Evolutionary conservation across 495 filamentous ascomycete species (phyloP).

Genomic region (Penicillium subrubescens): DNA sequence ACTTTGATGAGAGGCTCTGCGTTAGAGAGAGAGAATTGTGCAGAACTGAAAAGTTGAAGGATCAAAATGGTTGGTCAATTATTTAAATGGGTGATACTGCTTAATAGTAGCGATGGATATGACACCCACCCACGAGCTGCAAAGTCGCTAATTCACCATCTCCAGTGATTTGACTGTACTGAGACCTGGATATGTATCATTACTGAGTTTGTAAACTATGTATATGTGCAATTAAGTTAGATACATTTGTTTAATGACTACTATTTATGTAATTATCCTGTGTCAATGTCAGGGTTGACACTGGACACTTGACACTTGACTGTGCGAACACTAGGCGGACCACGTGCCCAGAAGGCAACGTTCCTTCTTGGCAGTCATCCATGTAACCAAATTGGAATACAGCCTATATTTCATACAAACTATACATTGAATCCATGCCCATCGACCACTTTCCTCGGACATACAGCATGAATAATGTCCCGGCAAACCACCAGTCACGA

Average conservation of each 20-base stretch:
- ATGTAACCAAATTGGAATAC: background rate
- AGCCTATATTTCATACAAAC: background rate
- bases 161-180: background rate
- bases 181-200: background rate
- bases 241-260: background rate
- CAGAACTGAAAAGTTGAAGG: background rate
- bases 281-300: background rate
- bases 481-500: background rate
- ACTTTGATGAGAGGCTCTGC: background rate
- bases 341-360: background rate
- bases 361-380: slow-evolving; percentile 1
- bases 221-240: background rate
- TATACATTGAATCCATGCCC: no score
- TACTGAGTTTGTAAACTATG: background rate
- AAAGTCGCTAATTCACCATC: background rate
- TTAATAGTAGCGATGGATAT: background rate
- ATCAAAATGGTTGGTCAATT: background rate
- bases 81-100: background rate
- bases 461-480: background rate
- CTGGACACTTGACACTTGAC: background rate
- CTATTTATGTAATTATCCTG: background rate
- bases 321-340: background rate
- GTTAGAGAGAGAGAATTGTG: background rate
- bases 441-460: no score
- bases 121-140: background rate